Percentiles rank a stretch among this genome's conserved stretches.
These are phyloP conservation scores for Mycena albidolilacea DNA, from an alignment of 768 basidiomycete species.

Conservation along the genomic window DNA sequence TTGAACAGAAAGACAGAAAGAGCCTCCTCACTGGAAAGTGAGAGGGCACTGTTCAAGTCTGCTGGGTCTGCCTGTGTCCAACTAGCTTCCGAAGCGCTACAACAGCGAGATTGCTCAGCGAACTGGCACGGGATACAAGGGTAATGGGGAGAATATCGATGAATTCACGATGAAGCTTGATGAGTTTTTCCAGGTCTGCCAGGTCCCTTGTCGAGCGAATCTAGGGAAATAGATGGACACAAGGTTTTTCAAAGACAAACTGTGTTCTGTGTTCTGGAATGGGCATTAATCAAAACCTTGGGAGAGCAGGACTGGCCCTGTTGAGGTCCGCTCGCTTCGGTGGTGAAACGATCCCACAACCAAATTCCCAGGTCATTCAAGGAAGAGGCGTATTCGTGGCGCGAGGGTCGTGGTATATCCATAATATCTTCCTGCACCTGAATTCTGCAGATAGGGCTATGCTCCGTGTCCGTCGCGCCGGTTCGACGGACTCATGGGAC, in stretches of 20 bases:
- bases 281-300: neutral
- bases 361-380: constrained; percentile 7
- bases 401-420: neutral
- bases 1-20: constrained; percentile 18
- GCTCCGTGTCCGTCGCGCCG: too few species aligned
- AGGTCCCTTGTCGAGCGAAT: constrained; percentile 13
- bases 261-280: constrained; percentile 5
- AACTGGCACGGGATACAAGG: constrained; percentile 9
- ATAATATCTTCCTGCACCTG: constrained; percentile 5
- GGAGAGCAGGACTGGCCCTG: constrained; percentile 10
- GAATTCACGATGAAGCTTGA: constrained; percentile 11
- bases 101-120: constrained; percentile 9
- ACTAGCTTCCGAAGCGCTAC: neutral
- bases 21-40: constrained; percentile 14
- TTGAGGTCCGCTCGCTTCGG: constrained; percentile 12
- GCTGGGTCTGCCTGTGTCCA: neutral
- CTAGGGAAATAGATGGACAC: constrained; percentile 11
- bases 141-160: constrained; percentile 1
- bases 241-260: constrained; percentile 4
- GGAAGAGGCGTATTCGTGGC: too few species aligned
- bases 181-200: constrained; percentile 15
- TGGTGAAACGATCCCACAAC: constrained; percentile 12
- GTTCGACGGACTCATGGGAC: too few species aligned
- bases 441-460: constrained; percentile 6
- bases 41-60: constrained; percentile 16